A percentile compares a stretch with the other conserved stretches of the same genome.
phyloP scores from a whole-genome alignment of 2,329 filamentous ascomycete genomes.

The Aspergillus fructus region DNA sequence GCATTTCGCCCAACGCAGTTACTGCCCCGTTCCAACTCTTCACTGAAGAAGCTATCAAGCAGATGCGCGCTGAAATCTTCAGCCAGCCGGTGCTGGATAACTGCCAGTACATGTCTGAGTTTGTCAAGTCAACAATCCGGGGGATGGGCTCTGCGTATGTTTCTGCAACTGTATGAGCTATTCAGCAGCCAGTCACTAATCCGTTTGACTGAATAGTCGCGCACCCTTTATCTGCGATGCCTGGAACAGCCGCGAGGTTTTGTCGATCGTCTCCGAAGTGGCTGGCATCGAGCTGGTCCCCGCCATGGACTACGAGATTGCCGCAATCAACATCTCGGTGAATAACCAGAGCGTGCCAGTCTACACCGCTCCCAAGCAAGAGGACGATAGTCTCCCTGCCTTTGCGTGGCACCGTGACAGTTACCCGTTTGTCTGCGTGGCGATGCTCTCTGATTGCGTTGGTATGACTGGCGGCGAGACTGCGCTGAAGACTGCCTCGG shows the following conservation, averaged over 20 bases:
- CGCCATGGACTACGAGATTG: constrained; percentile 57
- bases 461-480: constrained; percentile 63
- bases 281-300: constrained; percentile 57
- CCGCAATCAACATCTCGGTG: constrained; percentile 55
- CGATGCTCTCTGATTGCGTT: constrained; percentile 64
- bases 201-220: constrained; percentile 51
- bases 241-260: constrained; percentile 56
- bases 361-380: constrained; percentile 46
- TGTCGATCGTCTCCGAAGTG: constrained; percentile 51
- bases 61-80: constrained; percentile 64
- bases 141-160: too few species aligned
- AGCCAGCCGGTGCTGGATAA: constrained; percentile 56
- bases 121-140: constrained; percentile 44
- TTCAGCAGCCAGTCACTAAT: background rate
- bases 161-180: too few species aligned
- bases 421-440: constrained; percentile 69
- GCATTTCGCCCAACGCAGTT: constrained; percentile 63
- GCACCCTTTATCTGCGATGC: constrained; percentile 65
- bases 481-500: background rate
- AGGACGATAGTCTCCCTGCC: constrained; percentile 49
- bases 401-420: constrained; percentile 66
- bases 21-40: constrained; percentile 67
- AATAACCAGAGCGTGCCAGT: constrained; percentile 50
- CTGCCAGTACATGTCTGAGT: constrained; percentile 59
- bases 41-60: constrained; percentile 58